A percentile compares a stretch with the other conserved stretches of the same genome.
These are phyloP conservation scores for Colletotrichum truncatum DNA, from an alignment of 2,329 filamentous ascomycete genomes.

Conservation along the genomic window DNA sequence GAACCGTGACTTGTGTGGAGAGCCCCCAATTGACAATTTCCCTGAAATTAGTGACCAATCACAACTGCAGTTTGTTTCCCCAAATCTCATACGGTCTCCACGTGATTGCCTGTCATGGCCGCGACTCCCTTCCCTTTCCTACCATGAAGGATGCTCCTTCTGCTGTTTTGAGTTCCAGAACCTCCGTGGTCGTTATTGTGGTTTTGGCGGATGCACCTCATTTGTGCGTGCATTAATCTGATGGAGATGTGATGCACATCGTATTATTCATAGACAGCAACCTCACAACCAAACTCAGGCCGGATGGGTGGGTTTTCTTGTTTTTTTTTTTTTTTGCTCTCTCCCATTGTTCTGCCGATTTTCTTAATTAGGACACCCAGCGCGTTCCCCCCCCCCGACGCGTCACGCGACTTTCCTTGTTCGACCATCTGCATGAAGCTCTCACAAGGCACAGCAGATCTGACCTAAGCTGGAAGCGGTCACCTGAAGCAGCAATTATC, in stretches of 20 bases:
- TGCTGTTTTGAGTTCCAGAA: no score
- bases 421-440: constrained; percentile 14
- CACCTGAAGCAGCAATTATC: neutral
- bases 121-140: constrained; percentile 28
- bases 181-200: neutral
- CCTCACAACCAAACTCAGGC: neutral
- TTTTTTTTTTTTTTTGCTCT: no score
- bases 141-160: neutral
- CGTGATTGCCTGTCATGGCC: constrained; percentile 43
- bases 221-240: constrained; percentile 8
- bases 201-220: neutral
- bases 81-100: constrained; percentile 32
- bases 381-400: constrained; percentile 6
- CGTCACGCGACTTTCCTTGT: constrained; percentile 17
- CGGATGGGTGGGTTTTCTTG: neutral
- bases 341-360: no score
- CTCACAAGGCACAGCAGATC: constrained; percentile 15
- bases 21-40: constrained; percentile 36
- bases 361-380: neutral
- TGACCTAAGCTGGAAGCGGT: neutral
- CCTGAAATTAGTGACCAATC: constrained; percentile 37
- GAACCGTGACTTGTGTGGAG: constrained; percentile 30
- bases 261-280: neutral
- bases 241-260: neutral
- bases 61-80: constrained; percentile 21